phyloP scores from a whole-genome alignment of 305 asterid genomes.

The Fraxinus angustifolia region DNA sequence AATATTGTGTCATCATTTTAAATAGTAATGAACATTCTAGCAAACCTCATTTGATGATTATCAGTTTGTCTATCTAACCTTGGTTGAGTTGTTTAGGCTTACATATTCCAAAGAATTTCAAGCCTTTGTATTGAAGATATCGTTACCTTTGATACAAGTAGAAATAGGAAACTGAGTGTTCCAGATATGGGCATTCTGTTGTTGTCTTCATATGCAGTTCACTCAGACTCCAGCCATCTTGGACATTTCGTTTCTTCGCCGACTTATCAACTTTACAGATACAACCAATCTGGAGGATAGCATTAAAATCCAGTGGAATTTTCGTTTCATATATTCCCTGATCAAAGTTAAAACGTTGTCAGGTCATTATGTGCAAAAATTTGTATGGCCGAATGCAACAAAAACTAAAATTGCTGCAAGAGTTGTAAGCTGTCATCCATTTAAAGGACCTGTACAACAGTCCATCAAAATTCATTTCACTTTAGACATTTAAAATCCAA shows the following conservation, averaged over 20 bases:
- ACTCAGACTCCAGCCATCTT: conserved; percentile 82
- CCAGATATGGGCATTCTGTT: conserved; percentile 91
- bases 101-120: conserved; percentile 1
- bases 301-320: conserved; percentile 73
- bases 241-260: conserved; percentile 60
- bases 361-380: conserved; percentile 16
- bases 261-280: conserved; percentile 93
- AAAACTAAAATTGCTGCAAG: background rate
- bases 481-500: background rate
- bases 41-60: conserved; percentile 3
- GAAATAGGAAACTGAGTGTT: conserved; percentile 70
- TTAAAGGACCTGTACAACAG: conserved; percentile 1
- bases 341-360: conserved; percentile 29
- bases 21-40: background rate
- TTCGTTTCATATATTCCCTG: conserved; percentile 96
- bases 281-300: conserved; percentile 86
- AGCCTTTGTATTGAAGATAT: background rate
- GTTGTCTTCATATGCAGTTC: conserved; percentile 98
- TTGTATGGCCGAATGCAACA: conserved; percentile 6
- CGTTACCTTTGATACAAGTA: conserved; percentile 89
- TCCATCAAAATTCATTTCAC: conserved; percentile 7
- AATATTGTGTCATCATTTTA: background rate
- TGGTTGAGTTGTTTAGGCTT: background rate
- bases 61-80: conserved; percentile 9
- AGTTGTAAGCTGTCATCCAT: conserved; percentile 12